phyloP scores from a whole-genome alignment of 768 basidiomycete species.

The Terana coerulea region DNA sequence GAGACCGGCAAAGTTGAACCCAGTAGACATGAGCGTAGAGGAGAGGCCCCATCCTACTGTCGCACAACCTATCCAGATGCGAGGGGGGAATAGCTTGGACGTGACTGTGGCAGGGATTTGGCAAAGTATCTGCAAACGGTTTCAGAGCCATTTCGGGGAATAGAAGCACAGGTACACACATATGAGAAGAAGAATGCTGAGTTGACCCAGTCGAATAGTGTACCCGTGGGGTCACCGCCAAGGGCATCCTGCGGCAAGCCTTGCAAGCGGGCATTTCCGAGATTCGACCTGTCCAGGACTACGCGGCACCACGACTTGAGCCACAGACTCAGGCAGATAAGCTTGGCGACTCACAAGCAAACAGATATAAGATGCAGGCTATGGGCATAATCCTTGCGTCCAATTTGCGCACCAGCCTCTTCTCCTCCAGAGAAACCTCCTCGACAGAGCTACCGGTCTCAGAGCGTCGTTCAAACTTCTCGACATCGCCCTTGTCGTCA shows the following conservation, averaged over 20 bases:
- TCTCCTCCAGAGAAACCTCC: conserved; percentile 38
- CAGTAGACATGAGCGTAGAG: conserved; percentile 66
- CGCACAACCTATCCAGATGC: conserved; percentile 60
- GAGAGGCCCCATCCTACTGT: conserved; percentile 75
- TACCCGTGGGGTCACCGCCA: conserved; percentile 63
- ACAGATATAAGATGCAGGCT: conserved; percentile 69
- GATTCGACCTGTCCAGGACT: conserved; percentile 71
- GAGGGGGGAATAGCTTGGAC: conserved; percentile 68
- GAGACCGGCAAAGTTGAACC: conserved; percentile 57
- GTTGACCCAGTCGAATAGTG: conserved; percentile 75
- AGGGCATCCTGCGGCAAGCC: conserved; percentile 62
- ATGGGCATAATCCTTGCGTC: conserved; percentile 69
- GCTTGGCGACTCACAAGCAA: conserved; percentile 55
- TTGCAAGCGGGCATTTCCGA: conserved; percentile 78
- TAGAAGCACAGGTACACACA: conserved; percentile 33
- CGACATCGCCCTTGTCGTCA: conserved; percentile 9
- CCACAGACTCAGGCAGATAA: not conserved
- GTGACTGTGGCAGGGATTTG: conserved; percentile 63
- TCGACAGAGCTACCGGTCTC: not conserved
- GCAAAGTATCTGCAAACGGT: conserved; percentile 51
- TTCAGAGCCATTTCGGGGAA: not conserved
- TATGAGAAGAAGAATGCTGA: conserved; percentile 80
- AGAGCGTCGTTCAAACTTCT: conserved; percentile 6
- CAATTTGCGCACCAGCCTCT: conserved; percentile 55
- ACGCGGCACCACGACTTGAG: not conserved